Conservation (phyloP, 2,329 filamentous ascomycete genomes). For the Akanthomyces uredinophilus region DNA sequence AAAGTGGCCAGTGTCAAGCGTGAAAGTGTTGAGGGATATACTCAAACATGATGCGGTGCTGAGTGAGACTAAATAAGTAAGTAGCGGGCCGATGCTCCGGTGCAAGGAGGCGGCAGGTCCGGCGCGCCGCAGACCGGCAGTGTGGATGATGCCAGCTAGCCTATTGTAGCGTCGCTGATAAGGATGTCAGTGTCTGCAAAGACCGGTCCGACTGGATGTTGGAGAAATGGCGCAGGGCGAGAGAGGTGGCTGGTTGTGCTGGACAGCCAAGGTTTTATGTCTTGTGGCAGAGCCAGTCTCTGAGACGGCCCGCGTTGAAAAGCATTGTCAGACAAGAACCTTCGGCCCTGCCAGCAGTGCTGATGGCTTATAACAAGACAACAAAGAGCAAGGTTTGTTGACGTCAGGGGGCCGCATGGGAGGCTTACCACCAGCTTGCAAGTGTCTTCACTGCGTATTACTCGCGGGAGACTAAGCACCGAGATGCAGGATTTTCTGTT, state of each 20-base stretch:
- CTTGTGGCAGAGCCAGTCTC: no score
- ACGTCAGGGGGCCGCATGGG: not conserved
- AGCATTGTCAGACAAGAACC: not conserved
- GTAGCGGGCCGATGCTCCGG: conserved; percentile 13
- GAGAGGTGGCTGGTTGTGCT: not conserved
- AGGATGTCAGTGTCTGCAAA: not conserved
- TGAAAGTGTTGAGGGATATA: conserved; percentile 11
- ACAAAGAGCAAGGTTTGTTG: not conserved
- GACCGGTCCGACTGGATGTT: conserved; percentile 4
- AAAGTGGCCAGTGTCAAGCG: not conserved
- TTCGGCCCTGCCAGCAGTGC: no score
- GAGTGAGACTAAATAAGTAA: conserved; percentile 12
- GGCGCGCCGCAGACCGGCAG: conserved; percentile 4
- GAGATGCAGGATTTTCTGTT: not conserved
- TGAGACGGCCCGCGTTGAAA: not conserved
- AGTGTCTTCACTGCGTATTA: not conserved
- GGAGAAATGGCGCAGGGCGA: conserved; percentile 4
- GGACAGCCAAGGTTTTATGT: not conserved
- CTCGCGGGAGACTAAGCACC: not conserved
- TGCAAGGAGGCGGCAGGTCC: not conserved
- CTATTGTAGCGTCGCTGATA: not conserved
- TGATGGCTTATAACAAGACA: not conserved
- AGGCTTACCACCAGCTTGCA: not conserved
- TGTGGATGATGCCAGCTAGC: not conserved
- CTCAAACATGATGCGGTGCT: not conserved